Conservation (phyloP, 2,329 filamentous ascomycete species). For the Colletotrichum scovillei region DNA sequence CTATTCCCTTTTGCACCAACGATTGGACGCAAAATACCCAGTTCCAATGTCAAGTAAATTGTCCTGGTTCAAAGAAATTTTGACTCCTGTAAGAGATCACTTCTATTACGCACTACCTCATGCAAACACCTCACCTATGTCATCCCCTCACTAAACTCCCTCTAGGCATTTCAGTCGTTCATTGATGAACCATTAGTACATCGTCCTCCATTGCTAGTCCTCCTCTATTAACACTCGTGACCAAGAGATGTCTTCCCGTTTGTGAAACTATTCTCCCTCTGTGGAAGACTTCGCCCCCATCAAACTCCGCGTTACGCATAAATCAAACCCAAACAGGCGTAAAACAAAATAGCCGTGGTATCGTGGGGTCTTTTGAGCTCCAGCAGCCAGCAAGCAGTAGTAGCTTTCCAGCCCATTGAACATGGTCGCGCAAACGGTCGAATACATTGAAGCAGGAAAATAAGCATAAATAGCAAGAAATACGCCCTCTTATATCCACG, state of each 20-base stretch:
- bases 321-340: not conserved
- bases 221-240: not conserved
- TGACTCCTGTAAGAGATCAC: not conserved
- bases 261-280: not conserved
- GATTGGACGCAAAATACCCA: too few species aligned
- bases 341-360: not conserved
- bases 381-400: not conserved
- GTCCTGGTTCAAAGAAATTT: not conserved
- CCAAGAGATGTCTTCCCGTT: not conserved
- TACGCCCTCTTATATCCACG: not conserved
- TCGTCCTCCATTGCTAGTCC: not conserved
- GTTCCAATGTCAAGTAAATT: not conserved
- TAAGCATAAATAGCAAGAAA: not conserved
- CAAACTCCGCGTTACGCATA: not conserved
- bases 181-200: not conserved
- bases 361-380: not conserved
- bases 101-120: not conserved
- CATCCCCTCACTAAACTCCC: too few species aligned
- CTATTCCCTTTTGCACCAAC: not conserved
- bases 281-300: not conserved
- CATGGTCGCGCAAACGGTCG: not conserved
- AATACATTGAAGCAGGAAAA: not conserved
- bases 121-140: not conserved
- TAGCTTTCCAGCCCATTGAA: not conserved
- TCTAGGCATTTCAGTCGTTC: not conserved